phyloP scores from a whole-genome alignment of 352 stramenopile genomes.

The Phytophthora parvispora region DNA sequence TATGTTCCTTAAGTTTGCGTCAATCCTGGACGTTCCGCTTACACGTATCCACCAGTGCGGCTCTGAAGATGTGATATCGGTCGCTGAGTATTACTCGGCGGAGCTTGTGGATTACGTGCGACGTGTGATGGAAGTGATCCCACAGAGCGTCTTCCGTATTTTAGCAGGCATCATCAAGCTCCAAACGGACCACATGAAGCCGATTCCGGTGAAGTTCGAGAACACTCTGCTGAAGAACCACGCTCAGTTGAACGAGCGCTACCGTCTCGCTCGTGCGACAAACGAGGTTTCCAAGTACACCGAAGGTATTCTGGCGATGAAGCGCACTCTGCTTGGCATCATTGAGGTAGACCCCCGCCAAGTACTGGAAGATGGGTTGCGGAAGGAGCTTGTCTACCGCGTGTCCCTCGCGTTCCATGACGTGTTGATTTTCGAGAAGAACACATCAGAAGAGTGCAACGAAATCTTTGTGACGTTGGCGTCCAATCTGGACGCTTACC shows the following conservation, averaged over 20 bases:
- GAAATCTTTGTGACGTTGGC: slow-evolving; percentile 88
- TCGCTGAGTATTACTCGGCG: slow-evolving; percentile 96
- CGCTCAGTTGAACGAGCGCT: slow-evolving; percentile 93
- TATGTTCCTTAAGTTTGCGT: slow-evolving; percentile 96
- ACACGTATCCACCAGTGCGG: slow-evolving; percentile 94
- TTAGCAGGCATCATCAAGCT: slow-evolving; percentile 95
- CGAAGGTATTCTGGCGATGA: slow-evolving; percentile 96
- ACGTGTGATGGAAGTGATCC: slow-evolving; percentile 96
- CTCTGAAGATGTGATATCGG: slow-evolving; percentile 93
- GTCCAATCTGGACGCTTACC: slow-evolving; percentile 91
- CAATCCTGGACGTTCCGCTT: slow-evolving; percentile 95
- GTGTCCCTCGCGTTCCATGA: slow-evolving; percentile 90
- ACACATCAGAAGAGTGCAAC: slow-evolving; percentile 86
- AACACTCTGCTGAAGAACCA: slow-evolving; percentile 94
- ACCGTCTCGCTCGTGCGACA: slow-evolving; percentile 93
- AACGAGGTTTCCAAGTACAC: slow-evolving; percentile 98
- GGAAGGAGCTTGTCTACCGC: slow-evolving; percentile 95
- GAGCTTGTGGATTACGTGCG: slow-evolving; percentile 96
- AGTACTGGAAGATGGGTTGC: slow-evolving; percentile 95
- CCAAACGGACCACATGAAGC: slow-evolving; percentile 93
- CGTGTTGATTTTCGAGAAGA: slow-evolving; percentile 89
- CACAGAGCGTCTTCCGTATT: slow-evolving; percentile 95
- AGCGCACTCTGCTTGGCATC: slow-evolving; percentile 94
- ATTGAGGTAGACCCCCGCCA: slow-evolving; percentile 95
- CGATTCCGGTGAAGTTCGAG: slow-evolving; percentile 94